Evolutionary conservation across 345 rosid genomes (phyloP), one percentile per base, ranked within the genome.

Genomic region (Lepidium africanum): DNA sequence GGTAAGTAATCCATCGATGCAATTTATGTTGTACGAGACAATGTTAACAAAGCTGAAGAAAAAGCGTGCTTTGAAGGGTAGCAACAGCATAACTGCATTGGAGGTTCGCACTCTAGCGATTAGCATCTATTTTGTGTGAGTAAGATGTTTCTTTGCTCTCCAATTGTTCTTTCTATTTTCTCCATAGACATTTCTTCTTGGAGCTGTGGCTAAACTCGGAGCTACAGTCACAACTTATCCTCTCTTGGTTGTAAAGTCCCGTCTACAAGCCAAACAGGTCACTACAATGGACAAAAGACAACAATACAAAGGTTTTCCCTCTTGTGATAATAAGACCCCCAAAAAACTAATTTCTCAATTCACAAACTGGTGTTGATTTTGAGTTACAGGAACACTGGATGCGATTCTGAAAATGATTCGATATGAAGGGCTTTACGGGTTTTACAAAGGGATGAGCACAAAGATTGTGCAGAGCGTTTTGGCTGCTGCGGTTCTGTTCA

Each of bases 1-100:
- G 99, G 99, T 94, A 6, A 89, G 99, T 82, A 94, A 94, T 83
- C 99, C 97, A 33, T 85, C 99, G 9, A 84, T 94, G 50, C 99
- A 94, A 77, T 94, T 94, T 72, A 94, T 91, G 99, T 76, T 94
- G 68, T 94, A 94, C 15, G 97, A 94, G 80, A 91, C 92, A 38
- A 86, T 91, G 96, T 71, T 91, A 80, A 85, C 87, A 77, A 89
- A 89, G 74, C 72, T 89, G 72, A 91, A 87, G 82, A 84, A 79
- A 78, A 81, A 78, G 13, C 86, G 82, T 25, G 72, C 81, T 9
- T 74, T 76, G 69, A 85, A 83, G 75, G 76, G 84, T 69, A 84
- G 69, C 78, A 78, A 57, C 65, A 84, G 61, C 10, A 80, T 87
- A 10, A 81, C 93, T 52, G 97, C 97, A 52, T 56, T 83, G 74